Evolutionary conservation across 176 grass and related monocot species (phyloP).

Genomic region (Triticum urartu): DNA sequence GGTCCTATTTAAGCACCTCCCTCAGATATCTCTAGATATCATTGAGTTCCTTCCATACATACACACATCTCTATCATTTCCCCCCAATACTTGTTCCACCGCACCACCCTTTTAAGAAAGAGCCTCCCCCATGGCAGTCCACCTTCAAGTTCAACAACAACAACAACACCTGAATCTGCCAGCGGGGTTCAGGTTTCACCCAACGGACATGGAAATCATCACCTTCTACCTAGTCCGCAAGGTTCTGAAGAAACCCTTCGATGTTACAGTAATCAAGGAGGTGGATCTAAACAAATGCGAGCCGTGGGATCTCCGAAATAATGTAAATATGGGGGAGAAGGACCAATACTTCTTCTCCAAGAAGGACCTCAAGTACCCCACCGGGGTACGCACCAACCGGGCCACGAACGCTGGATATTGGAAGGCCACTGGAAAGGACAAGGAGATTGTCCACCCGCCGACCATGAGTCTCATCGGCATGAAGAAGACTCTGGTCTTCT

Average conservation of each 20-base stretch:
- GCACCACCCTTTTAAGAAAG: background rate
- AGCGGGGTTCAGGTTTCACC: conserved; percentile 65
- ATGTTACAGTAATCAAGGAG: conserved; percentile 40
- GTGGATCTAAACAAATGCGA: conserved; percentile 64
- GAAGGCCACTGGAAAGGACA: conserved; percentile 67
- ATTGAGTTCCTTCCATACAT: background rate
- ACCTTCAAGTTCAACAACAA: background rate
- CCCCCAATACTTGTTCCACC: background rate
- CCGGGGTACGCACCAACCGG: conserved; percentile 42
- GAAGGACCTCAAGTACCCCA: conserved; percentile 60
- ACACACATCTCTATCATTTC: background rate
- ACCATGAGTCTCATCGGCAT: conserved; percentile 26
- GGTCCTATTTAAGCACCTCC: background rate
- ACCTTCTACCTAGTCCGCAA: conserved; percentile 55
- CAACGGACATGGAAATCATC: conserved; percentile 62
- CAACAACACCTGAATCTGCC: conserved; percentile 25
- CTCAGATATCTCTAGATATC: background rate
- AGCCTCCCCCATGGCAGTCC: conserved; percentile 29
- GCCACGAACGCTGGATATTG: conserved; percentile 49
- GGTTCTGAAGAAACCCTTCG: conserved; percentile 34
- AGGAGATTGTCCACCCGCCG: conserved; percentile 23
- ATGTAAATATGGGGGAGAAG: conserved; percentile 52
- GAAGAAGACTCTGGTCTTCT: conserved; percentile 72
- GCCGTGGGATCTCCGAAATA: conserved; percentile 63
- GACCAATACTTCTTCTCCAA: conserved; percentile 59